Base-by-base conservation (phyloP, 768 basidiomycete species). In the Termitomyces sp. region DNA sequence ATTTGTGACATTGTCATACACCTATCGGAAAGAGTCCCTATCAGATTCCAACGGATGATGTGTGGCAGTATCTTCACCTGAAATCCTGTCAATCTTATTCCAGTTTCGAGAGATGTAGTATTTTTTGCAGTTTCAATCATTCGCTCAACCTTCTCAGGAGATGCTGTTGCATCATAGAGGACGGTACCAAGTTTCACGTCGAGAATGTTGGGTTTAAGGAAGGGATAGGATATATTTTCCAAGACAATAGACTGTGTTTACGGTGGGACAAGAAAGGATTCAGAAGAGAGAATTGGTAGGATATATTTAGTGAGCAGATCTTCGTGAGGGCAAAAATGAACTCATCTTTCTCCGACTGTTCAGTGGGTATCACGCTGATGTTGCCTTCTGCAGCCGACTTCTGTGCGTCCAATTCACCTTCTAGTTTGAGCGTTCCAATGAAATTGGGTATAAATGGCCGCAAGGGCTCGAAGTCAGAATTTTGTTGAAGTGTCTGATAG, bases 131-230 rank as follows among this genome's bases (percentile, higher is more conserved):
- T 76, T 63, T 82, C 78, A 55, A 80, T 74, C 94, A 95, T 94
- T 26, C 90, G 83, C 41, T 72, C 78, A 57, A 81, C 78, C 73
- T 99, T 99, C 56, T 89, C 91, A 2, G 80, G 76, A 0, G 79
- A 68, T 5, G 88, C 79, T 11, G 67, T 66, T 21, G 86, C 81
- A 50, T 91, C 93, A 60, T 90, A 91, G n/a, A 98, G 78, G 1
- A 88, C 76, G 0, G 89, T 95, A 1, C 97, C 97, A 15, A 98
- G 87, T 70, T 98, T 99, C 67, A 94, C 78, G 68, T 99, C 96
- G 30, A 98, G 75, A 56, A 97, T 81, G 62, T 90, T 93, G 6
- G 95, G 95, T 67, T 85, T 87, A 37, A 71, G 63, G 74, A 94
- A 98, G 1, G 77, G 66, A 61, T 86, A 70, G 2, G 88, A 71